Percentiles rank a stretch among this genome's conserved stretches.
Evolutionary conservation across 768 basidiomycete species (phyloP).

Genomic region (Phanerodontia chrysosporium): DNA sequence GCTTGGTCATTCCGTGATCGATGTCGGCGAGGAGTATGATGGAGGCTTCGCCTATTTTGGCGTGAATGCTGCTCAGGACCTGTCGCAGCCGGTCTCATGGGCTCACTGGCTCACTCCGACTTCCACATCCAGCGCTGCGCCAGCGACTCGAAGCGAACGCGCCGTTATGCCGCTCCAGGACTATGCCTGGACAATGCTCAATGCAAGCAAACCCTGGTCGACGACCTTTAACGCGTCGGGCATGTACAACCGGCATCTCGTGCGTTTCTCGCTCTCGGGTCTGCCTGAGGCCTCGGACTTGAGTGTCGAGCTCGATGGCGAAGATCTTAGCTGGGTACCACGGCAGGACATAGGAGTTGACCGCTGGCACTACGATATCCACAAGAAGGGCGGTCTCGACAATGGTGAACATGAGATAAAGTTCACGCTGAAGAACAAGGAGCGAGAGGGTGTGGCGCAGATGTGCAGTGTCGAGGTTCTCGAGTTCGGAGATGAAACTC

Average conservation of each 20-base stretch:
- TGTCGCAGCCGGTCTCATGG: slow-evolving; percentile 52
- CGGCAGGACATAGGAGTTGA: slow-evolving; percentile 56
- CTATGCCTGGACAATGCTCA: slow-evolving; percentile 75
- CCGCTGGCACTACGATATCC: slow-evolving; percentile 72
- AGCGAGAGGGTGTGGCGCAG: slow-evolving; percentile 54
- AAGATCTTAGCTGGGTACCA: slow-evolving; percentile 56
- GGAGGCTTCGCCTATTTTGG: slow-evolving; percentile 74
- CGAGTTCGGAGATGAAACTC: slow-evolving; percentile 61
- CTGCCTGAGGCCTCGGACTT: slow-evolving; percentile 52
- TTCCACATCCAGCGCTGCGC: not conserved
- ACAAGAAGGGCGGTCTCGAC: slow-evolving; percentile 34
- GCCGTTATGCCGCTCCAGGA: slow-evolving; percentile 71
- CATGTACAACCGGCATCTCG: slow-evolving; percentile 50
- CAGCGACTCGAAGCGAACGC: slow-evolving; percentile 49
- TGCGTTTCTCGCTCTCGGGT: slow-evolving; percentile 73
- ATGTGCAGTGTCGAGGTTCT: slow-evolving; percentile 74
- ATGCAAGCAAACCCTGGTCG: slow-evolving; percentile 56
- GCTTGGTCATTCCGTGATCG: slow-evolving; percentile 75
- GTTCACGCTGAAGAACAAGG: slow-evolving; percentile 50
- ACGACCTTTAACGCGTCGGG: slow-evolving; percentile 61
- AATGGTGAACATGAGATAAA: slow-evolving; percentile 53
- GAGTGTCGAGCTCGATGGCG: slow-evolving; percentile 55
- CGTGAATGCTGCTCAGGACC: slow-evolving; percentile 51
- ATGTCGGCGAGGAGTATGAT: slow-evolving; percentile 82
- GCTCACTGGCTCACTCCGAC: slow-evolving; percentile 53